Evolutionary conservation across 768 basidiomycete species (phyloP).

Genomic region (Thelephora ganbajun): DNA sequence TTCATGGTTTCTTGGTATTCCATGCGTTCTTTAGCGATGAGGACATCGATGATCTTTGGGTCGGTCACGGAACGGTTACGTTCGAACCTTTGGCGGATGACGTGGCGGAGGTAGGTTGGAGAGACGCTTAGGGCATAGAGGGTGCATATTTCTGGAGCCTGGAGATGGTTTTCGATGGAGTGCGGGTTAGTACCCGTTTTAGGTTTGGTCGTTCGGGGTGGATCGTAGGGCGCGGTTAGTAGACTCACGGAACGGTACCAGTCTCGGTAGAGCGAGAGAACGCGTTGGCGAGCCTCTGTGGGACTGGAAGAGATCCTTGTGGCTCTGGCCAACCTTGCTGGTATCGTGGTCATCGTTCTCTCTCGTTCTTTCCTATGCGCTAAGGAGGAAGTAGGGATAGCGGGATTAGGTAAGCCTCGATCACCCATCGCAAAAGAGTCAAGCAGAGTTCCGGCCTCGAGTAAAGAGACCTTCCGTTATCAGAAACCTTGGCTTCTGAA

Average conservation of each 20-base stretch:
- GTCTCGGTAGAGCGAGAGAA: constrained; percentile 71
- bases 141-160: constrained; percentile 86
- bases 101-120: constrained; percentile 62
- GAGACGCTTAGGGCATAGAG: constrained; percentile 77
- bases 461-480: too few species aligned
- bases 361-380: not conserved
- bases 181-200: constrained; percentile 1
- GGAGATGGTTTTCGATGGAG: constrained; percentile 1
- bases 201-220: constrained; percentile 2
- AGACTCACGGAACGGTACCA: constrained; percentile 84
- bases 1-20: constrained; percentile 95
- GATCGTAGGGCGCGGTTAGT: constrained; percentile 5
- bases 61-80: constrained; percentile 73
- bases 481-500: not conserved
- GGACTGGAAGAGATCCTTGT: constrained; percentile 42
- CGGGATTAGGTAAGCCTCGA: too few species aligned
- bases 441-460: too few species aligned
- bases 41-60: constrained; percentile 67
- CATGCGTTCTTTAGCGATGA: constrained; percentile 71
- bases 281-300: constrained; percentile 52
- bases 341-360: constrained; percentile 74
- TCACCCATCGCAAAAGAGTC: too few species aligned
- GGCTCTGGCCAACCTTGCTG: constrained; percentile 68
- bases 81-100: constrained; percentile 81
- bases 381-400: not conserved